Evolutionary conservation across 441 rosid genomes (phyloP), one percentile per base, ranked within the genome.

Genomic region (Manihot esculenta): DNA sequence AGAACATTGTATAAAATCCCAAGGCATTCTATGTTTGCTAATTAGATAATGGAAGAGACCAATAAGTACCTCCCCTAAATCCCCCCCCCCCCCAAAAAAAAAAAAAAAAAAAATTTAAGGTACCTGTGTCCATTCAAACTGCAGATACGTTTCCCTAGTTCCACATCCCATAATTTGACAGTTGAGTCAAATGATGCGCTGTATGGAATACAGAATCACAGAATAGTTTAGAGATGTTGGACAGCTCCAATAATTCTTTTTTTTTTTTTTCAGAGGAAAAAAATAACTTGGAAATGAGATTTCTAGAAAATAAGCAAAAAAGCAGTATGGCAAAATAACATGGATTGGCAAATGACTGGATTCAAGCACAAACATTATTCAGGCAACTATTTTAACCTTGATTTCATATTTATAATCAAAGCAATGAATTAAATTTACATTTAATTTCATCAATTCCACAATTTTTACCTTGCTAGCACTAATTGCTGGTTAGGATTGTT

Each of bases 131-230:
- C 99, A 61, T 90, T 87, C 83, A 96, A 90, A 81, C 91, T 89
- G 88, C 80, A 77, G 63, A 89, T 80, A 77, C 91, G 91, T 81
- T 88, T 95, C 64, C 99, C 98, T 48, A 79, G 83, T 67, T 95
- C 97, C 70, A 89, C 96, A 79, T 93, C 98, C 98, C 97, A 93
- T 74, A 96, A 83, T 84, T 96, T 96, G 72, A 96, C 97, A 0
- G 99, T 86, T 24, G 97, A 93, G 83, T 96, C 99, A 68, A 96
- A 96, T 70, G 99, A 96, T 71, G 99, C 99, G 84, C 98, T 93
- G 86, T 21, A 64, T 47, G 49, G 33, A 68, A 72, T 55, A 49
- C 33, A 42, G 15, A 57, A 72, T 2, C 47, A 60, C 14, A 72
- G 23, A 63, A 5, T 10, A 2, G 45, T 7, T 42, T 42, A 7